These are phyloP conservation scores for Mortierella hygrophila DNA, from an alignment of 192 early-diverging fungal species.

Conservation along the genomic window DNA sequence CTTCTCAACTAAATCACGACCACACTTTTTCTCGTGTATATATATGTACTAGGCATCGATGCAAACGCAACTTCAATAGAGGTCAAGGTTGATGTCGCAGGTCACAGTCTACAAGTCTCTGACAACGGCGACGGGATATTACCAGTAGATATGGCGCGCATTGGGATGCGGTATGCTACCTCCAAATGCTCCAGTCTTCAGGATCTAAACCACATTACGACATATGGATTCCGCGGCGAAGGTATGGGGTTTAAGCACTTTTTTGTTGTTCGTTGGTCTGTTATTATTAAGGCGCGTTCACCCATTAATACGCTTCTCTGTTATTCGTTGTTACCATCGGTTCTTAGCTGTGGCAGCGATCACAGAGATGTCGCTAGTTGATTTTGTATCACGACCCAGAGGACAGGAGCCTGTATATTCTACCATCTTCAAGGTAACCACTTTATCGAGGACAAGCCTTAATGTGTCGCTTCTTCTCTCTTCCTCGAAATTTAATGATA, in stretches of 20 bases:
- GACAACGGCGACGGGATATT: conserved; percentile 77
- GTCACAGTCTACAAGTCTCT: conserved; percentile 64
- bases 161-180: conserved; percentile 68
- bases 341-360: conserved; percentile 25
- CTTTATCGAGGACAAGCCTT: too few species aligned
- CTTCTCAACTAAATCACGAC: too few species aligned
- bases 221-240: conserved; percentile 82
- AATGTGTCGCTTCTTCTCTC: too few species aligned
- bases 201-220: conserved; percentile 55
- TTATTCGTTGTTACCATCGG: neutral
- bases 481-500: neutral
- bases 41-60: conserved; percentile 61
- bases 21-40: neutral
- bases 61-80: conserved; percentile 66
- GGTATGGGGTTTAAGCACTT: conserved; percentile 42
- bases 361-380: conserved; percentile 41
- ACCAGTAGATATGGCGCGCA: conserved; percentile 55
- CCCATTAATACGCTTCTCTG: neutral
- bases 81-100: conserved; percentile 56
- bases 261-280: neutral
- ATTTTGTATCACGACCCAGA: conserved; percentile 36
- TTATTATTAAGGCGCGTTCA: neutral
- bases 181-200: conserved; percentile 66
- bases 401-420: conserved; percentile 19
- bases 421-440: conserved; percentile 26